Conservation (phyloP, 306 rosid genomes). For the Pyrus bretschneideri region DNA sequence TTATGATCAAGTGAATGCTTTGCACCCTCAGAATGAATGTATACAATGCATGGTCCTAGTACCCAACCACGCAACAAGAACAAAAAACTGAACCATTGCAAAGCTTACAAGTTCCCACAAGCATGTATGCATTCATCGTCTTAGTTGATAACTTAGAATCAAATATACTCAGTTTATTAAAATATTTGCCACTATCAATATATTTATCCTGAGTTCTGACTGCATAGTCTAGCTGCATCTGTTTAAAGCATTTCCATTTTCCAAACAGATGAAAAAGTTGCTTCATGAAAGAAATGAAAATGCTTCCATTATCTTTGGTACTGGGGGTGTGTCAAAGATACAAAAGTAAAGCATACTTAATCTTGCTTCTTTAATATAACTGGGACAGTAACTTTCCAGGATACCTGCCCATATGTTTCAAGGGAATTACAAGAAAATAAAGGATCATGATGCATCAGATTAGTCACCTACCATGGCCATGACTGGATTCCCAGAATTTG, state of each 20-base stretch:
- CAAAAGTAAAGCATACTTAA: not conserved
- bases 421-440: not conserved
- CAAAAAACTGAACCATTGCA: not conserved
- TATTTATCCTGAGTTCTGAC: not conserved
- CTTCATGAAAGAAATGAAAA: not conserved
- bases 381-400: not conserved
- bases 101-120: not conserved
- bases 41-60: not conserved
- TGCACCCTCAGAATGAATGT: not conserved
- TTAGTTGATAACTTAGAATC: not conserved
- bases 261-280: not conserved
- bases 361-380: not conserved
- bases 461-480: slow-evolving; percentile 84
- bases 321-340: not conserved
- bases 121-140: not conserved
- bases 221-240: not conserved
- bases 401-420: not conserved
- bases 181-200: not conserved
- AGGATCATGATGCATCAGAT: slow-evolving; percentile 17
- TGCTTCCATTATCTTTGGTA: not conserved
- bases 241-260: not conserved
- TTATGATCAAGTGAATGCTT: not conserved
- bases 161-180: not conserved
- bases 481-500: slow-evolving; percentile 95
- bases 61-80: not conserved